Base-by-base conservation (phyloP, 2,329 filamentous ascomycete species). In the Neophaeococcomyces aloes region DNA sequence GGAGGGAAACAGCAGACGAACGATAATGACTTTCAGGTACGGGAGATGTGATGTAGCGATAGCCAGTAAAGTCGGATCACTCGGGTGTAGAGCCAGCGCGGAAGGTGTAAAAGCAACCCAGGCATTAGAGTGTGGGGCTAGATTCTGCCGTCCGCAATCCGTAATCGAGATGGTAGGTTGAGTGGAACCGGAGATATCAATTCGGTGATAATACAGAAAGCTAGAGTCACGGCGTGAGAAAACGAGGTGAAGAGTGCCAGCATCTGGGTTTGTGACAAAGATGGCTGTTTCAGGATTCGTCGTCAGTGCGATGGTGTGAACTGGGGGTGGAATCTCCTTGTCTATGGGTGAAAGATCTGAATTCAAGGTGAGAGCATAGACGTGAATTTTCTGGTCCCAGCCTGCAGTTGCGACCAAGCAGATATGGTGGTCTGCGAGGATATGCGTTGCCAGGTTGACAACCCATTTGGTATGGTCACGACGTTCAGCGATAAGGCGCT, bases 51-150 rank as follows among this genome's bases (percentile, higher is more conserved):
- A 78, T 1, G 77, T 79, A 8, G 74, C 76, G 5, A 81, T 66
- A 1, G 77, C 78, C 1, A 78, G 51, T 1, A 81, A 56, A 3
- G 65, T 65, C 1, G 71, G 61, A 51, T 80, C 72, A 2, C 62
- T 66, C 0, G 78, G 78, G 45, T 66, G 74, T 1, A 75, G 56
- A 7, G 74, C 69, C 15, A 81, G 62, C 34, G 70, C 70, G 5
- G 74, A 72, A 0, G 77, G 76, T 0, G 75, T 77, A 55, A 80
- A 81, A 1, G 74, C 68, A 11, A 78, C 61, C 78, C 78, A 81
- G n/a, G 76, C 68, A 54, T 75, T 79, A 2, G 75, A 77, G 53
- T 76, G 70, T 1, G 76, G 76, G 7, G 76, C 74, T 2, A 80
- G 65, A 49, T 79, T 79, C 51, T 80, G 76, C 46, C 65, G 67